Percentiles rank a stretch among this genome's conserved stretches.
phyloP scores from a whole-genome alignment of 257 asterid species.

The Fraxinus quadrangulata region DNA sequence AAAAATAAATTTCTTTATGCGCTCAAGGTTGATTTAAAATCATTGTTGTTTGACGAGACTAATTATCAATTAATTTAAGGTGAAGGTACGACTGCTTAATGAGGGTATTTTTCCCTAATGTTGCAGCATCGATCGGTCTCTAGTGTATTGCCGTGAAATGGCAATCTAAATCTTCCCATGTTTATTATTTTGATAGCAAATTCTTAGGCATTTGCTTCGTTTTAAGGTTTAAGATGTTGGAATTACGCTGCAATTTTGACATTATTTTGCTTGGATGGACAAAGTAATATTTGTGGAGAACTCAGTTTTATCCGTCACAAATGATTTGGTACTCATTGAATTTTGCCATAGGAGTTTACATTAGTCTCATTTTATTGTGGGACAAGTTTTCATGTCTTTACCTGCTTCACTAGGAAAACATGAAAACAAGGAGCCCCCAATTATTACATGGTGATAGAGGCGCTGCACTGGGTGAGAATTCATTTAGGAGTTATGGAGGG shows the following conservation, averaged over 20 bases:
- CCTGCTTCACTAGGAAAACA: background rate
- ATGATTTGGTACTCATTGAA: background rate
- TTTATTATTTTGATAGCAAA: background rate
- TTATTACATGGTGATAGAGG: background rate
- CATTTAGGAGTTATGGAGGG: conserved; percentile 18
- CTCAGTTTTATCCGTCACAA: too few species aligned
- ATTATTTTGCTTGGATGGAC: background rate
- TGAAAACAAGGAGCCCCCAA: background rate
- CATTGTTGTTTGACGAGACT: background rate
- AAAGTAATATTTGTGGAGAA: background rate
- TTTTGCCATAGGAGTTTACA: background rate
- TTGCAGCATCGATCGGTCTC: background rate
- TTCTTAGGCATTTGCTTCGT: background rate
- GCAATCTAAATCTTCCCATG: background rate
- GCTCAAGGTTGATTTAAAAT: background rate
- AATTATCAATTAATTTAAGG: background rate
- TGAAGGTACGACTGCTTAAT: background rate
- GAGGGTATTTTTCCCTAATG: background rate
- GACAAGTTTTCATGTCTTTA: background rate
- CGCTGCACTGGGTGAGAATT: conserved; percentile 16
- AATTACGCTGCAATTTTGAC: background rate
- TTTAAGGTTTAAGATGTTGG: background rate
- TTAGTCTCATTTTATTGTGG: background rate
- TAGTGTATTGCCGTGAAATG: background rate
- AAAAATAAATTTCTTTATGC: background rate